phyloP scores from a whole-genome alignment of 2,329 filamentous ascomycete genomes.

The Stagonosporopsis chrysanthemi region DNA sequence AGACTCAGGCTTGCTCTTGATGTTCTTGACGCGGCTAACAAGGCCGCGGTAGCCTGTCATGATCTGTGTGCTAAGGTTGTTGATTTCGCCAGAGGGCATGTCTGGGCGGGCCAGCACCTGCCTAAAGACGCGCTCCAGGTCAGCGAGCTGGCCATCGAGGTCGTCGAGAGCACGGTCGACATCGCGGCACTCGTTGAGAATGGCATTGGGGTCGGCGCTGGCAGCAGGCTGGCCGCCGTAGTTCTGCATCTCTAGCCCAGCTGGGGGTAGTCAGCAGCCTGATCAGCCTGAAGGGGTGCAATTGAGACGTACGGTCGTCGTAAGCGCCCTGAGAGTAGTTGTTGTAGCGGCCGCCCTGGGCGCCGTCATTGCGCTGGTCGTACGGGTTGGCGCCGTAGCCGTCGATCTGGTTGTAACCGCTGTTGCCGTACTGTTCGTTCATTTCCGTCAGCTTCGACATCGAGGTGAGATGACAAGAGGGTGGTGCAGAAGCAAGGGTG shows the following conservation, averaged over 20 bases:
- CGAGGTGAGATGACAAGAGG: constrained; percentile 2
- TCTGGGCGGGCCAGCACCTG: constrained; percentile 78
- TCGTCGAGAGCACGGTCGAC: constrained; percentile 79
- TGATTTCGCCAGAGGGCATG: constrained; percentile 74
- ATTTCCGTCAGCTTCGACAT: constrained; percentile 30
- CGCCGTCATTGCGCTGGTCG: constrained; percentile 48
- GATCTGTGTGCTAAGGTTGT: constrained; percentile 76
- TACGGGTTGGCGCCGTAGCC: constrained; percentile 55
- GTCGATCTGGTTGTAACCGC: constrained; percentile 51
- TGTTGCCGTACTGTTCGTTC: constrained; percentile 51
- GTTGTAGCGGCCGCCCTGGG: constrained; percentile 61
- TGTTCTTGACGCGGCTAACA: constrained; percentile 77
- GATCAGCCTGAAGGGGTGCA: constrained; percentile 36
- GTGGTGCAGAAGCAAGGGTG: constrained; percentile 15
- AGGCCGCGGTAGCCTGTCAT: constrained; percentile 84
- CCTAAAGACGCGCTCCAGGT: constrained; percentile 75
- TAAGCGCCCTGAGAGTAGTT: constrained; percentile 57
- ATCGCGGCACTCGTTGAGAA: constrained; percentile 84
- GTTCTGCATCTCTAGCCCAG: constrained; percentile 72
- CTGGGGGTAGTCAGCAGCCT: constrained; percentile 32
- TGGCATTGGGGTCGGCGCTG: constrained; percentile 69
- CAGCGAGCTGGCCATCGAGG: constrained; percentile 74
- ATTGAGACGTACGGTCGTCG: constrained; percentile 38
- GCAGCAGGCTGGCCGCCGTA: constrained; percentile 49
- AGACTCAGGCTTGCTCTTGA: constrained; percentile 84